A percentile compares a stretch with the other conserved stretches of the same genome.
phyloP scores from a whole-genome alignment of 2,329 filamentous ascomycete species.

The Exophiala bonariae region DNA sequence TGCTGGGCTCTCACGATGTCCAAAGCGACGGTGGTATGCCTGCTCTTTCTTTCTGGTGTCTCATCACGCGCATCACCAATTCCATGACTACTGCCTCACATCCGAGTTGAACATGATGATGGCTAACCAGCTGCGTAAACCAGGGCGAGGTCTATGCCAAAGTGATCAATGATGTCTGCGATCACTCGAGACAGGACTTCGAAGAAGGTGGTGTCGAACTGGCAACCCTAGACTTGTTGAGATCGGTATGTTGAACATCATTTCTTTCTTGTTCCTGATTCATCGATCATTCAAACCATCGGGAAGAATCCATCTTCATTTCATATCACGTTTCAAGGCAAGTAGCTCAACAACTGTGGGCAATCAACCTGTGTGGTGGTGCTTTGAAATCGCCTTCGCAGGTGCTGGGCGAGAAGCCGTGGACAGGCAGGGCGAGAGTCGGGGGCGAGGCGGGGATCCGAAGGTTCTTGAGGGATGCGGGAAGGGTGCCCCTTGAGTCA shows the following conservation, averaged over 20 bases:
- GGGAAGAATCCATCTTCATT: constrained; percentile 3
- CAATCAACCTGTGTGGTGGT: not conserved
- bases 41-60: not conserved
- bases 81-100: not conserved
- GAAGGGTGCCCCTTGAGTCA: constrained; percentile 26
- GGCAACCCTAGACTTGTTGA: constrained; percentile 80
- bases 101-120: not conserved
- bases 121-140: constrained; percentile 9
- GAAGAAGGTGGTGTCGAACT: constrained; percentile 94
- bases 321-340: not conserved
- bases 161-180: constrained; percentile 90
- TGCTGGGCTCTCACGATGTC: constrained; percentile 19
- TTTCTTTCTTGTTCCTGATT: too few relatives aligned
- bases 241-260: constrained; percentile 65
- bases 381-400: not conserved
- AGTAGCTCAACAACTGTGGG: too few relatives aligned
- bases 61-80: too few relatives aligned
- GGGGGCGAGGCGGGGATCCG: constrained; percentile 21
- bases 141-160: constrained; percentile 81
- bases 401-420: constrained; percentile 15
- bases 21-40: constrained; percentile 26
- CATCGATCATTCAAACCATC: not conserved
- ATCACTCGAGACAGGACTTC: constrained; percentile 89
- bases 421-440: constrained; percentile 3
- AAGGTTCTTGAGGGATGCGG: constrained; percentile 24